phyloP scores from a whole-genome alignment of 2,329 filamentous ascomycete genomes.

The Pseudogymnoascus sp. region DNA sequence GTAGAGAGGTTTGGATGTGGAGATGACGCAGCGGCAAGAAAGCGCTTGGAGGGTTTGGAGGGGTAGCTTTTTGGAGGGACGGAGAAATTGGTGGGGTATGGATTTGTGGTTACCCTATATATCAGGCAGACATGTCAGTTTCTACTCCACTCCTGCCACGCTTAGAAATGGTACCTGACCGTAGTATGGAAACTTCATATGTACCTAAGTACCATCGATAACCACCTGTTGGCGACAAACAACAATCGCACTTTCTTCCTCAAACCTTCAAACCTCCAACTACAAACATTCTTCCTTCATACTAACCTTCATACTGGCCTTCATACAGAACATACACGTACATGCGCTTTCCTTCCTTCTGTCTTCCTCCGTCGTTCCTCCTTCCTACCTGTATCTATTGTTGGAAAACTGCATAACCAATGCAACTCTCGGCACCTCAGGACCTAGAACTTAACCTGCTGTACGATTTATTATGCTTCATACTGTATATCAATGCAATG shows the following conservation, averaged over 20 bases:
- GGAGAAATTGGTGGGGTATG: not conserved
- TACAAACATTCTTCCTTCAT: not conserved
- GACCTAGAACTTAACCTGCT: not conserved
- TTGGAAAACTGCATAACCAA: not conserved
- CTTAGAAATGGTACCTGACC: not conserved
- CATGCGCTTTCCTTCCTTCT: not conserved
- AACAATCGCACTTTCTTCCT: not conserved
- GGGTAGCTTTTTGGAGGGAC: not conserved
- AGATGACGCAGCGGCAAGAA: constrained; percentile 5
- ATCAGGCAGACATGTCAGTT: not conserved
- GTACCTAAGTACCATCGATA: not conserved
- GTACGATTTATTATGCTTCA: not conserved
- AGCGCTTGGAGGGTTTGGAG: constrained; percentile 8
- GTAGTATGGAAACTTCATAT: not conserved
- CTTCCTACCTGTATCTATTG: not conserved
- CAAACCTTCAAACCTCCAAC: not conserved
- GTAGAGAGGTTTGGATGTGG: constrained; percentile 7
- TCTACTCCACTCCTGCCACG: not conserved
- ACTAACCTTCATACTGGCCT: not conserved
- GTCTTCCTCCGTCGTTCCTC: not conserved
- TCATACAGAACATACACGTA: not conserved
- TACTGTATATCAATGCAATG: constrained; percentile 7
- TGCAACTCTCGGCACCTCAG: not conserved
- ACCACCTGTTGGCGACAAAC: not conserved
- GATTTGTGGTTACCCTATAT: not conserved